A percentile compares a stretch with the other conserved stretches of the same genome.
Conservation (phyloP, 2,329 filamentous ascomycete species). For the Coniochaeta prunicola region DNA sequence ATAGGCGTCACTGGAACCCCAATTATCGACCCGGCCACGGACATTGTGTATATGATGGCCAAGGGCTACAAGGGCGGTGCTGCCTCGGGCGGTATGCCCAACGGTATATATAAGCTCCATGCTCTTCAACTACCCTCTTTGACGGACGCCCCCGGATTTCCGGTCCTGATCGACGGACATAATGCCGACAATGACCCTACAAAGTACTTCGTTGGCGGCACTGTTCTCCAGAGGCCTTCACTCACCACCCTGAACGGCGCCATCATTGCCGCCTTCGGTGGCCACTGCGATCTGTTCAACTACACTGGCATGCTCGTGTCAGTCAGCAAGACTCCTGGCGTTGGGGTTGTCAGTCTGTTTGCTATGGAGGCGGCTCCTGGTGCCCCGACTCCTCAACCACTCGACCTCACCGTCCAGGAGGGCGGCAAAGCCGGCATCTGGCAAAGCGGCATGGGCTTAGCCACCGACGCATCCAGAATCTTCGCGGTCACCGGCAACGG, state of each 20-base stretch:
- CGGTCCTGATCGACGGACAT: conserved; percentile 34
- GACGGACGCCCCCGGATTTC: conserved; percentile 28
- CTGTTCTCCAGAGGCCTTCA: conserved; percentile 32
- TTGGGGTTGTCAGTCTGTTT: conserved; percentile 24
- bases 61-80: conserved; percentile 29
- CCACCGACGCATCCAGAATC: conserved; percentile 19
- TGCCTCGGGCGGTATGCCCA: conserved; percentile 17
- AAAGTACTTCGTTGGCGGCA: conserved; percentile 36
- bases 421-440: conserved; percentile 32
- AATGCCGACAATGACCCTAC: conserved; percentile 34
- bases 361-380: conserved; percentile 34
- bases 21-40: conserved; percentile 35
- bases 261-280: conserved; percentile 38
- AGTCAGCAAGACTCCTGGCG: conserved; percentile 21
- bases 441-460: conserved; percentile 26
- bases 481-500: conserved; percentile 24
- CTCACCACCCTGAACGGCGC: conserved; percentile 27
- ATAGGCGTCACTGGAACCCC: conserved; percentile 39
- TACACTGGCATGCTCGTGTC: conserved; percentile 26
- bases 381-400: conserved; percentile 18
- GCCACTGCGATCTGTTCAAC: conserved; percentile 40
- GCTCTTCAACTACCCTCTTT: conserved; percentile 30
- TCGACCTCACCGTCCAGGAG: conserved; percentile 19
- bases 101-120: conserved; percentile 31
- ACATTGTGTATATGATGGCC: conserved; percentile 34